Base-by-base conservation (phyloP, 805 yeast genomes). In the Torulaspora delbrueckii region DNA sequence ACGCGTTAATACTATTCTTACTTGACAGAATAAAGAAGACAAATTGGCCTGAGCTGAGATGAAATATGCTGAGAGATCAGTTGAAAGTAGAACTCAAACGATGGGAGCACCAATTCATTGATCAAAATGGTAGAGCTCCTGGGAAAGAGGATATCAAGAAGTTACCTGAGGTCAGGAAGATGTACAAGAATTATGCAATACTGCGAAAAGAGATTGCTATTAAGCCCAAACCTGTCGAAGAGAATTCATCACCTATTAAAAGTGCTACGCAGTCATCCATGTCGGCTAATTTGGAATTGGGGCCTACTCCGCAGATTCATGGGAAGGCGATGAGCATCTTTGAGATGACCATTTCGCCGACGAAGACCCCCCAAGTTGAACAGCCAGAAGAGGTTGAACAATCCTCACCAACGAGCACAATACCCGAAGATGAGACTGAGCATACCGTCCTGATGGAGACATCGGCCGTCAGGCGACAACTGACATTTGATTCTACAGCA, bases 221-320 rank as follows among this genome's bases (percentile, higher is more conserved):
- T 10, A 46, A 30, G 10, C 25, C 28, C 16, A 12, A 37, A 32
- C 23, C 19, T 24, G 12, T n/a, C 26, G 30, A 10, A 12, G 31
- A 12, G 13, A 19, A 12, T 3, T 28, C 8, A 5, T 24, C 40
- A 31, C 39, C 33, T 22, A 16, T 19, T 28, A 37, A 12, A 19
- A 37, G 36, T 9, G 14, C 16, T 4, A 19, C 3, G 6, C 22
- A 60, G 60, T 7, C 55, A 60, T 6, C 58, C 63, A 8, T 33
- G 47, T 3, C 51, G 6, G 37, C 37, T 8, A 42, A 35, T 38
- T 40, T 56, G 0, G 84, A 79, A 48, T 60, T 86, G 9, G 95
- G 95, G 0, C 96, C 96, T 0, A 87, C 96, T 0, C 96, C 96
- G 0, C 96, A 87, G 55, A 74, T 86, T 8, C 74, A 82, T 50